Evolutionary conservation across 257 asterid species (phyloP), one percentile per base, ranked within the genome.

Genomic region (Lantana camara): DNA sequence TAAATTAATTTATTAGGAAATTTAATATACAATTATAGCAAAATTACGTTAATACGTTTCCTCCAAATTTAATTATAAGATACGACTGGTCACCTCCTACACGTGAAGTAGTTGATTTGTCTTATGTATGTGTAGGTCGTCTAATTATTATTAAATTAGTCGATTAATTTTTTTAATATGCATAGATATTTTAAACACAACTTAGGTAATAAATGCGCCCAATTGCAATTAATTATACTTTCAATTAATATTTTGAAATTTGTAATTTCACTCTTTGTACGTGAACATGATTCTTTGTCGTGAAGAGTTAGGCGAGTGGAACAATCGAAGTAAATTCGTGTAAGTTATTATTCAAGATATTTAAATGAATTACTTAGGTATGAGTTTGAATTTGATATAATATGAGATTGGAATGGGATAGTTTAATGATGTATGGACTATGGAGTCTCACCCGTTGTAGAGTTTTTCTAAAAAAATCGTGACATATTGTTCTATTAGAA

Each of bases 1-100:
- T 54, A 32, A 29, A 53, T 21, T 19, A 30, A 35, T 45, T 45
- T 45, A 34, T 54, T 67, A 23, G 50, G 46, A 24, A 42, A 49
- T 41, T 41, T 15, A 44, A 44, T 6, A 44, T 44, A 44, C 2
- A 44, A 15, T 44, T 44, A 44, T 44, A n/a, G 20, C n/a, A 14
- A 0, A 14, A 13, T 14, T 62, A 14, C 12, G 27, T 46, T 61
- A 13, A 9, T 62, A 14, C 12, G 27, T 46, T 61, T 61, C n/a
- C 45, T 61, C 17, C 30, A 47, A 45, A 23, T 46, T 62, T 19
- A 62, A 30, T 23, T 59, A 27, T 45, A 37, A 24, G 45, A n/a
- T 23, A 60, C 8, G 40, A 60, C 45, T 17, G 29, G 29, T 61
- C 57, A 61, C 27, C 2, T 16, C 47, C 32, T 29, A 30, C 17